Percentiles rank a stretch among this genome's conserved stretches.
Evolutionary conservation across 2,329 filamentous ascomycete species (phyloP).

Genomic region (Xylariaceae sp.): DNA sequence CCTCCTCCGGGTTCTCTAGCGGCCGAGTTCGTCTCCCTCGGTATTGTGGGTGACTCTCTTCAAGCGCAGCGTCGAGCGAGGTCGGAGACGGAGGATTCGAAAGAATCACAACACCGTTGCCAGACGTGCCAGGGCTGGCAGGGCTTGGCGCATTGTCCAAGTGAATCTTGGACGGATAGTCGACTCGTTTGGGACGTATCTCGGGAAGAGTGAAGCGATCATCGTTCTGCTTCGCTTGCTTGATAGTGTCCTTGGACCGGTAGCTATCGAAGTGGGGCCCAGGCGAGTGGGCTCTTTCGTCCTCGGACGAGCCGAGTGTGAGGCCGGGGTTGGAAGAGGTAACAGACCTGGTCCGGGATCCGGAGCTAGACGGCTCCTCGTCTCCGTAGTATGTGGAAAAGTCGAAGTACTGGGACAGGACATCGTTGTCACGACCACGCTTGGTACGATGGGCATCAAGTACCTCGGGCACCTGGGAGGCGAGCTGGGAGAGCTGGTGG

Average conservation of each 20-base stretch:
- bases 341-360: constrained; percentile 28
- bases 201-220: constrained; percentile 29
- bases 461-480: constrained; percentile 27
- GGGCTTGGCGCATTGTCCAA: constrained; percentile 22
- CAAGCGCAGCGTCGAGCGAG: constrained; percentile 15
- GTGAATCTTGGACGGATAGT: constrained; percentile 27
- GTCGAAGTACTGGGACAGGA: constrained; percentile 27
- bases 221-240: constrained; percentile 29
- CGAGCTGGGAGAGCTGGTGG: constrained; percentile 28
- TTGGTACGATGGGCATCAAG: constrained; percentile 26
- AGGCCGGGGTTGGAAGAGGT: constrained; percentile 30
- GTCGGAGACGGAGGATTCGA: constrained; percentile 20
- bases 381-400: constrained; percentile 26
- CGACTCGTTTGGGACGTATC: constrained; percentile 26
- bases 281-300: constrained; percentile 29
- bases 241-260: constrained; percentile 25
- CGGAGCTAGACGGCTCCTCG: constrained; percentile 24
- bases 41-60: constrained; percentile 18
- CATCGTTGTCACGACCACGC: constrained; percentile 23
- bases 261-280: constrained; percentile 24
- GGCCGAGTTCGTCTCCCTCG: constrained; percentile 28
- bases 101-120: constrained; percentile 19
- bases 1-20: constrained; percentile 35
- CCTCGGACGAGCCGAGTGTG: constrained; percentile 30
- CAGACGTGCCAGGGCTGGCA: constrained; percentile 17